Base-by-base conservation (phyloP, 805 yeast species). In the Teunomyces tritomae region DNA sequence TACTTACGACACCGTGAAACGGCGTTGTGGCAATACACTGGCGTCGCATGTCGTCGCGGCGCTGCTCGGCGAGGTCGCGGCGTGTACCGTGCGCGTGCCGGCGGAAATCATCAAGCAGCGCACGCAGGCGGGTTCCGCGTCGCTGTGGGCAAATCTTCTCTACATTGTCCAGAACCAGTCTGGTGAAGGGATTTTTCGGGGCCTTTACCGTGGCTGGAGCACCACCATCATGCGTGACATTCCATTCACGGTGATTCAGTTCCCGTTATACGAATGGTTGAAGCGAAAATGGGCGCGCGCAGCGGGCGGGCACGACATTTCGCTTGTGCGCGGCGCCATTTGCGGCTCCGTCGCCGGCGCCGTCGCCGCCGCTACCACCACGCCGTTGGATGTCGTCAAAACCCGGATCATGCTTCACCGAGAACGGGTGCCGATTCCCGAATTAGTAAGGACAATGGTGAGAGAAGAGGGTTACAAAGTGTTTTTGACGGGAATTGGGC, bases 61-160 rank as follows among this genome's bases (percentile, higher is more conserved):
- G 1, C 85, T 96, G 1, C 59, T 83, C 10, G 99, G 99, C 48
- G 99, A 94, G 62, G 74, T 90, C 11, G 85, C 94, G 1, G 99
- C 99, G 0, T 94, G 99, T 65, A 67, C 85, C 49, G 94, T 94
- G 1, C 76, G 99, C 49, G 99, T 94, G 0, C 99, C 99, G 0
- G 95, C 96, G 0, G 99, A 94, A 63, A 96, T 94, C 24, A 83
- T 94, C 57, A 94, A 94, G 67, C 99, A 94, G 68, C 76, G 97
- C 49, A 87, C 98, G 0, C 99, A 94, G 65, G 67, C 75, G 0
- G 74, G 73, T 2, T 50, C 62, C 17, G 26, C 71, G 6, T 82
- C 96, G 0, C 89, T 97, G 8, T 74, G 75, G 64, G 80, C 80
- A 41, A 87, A 96, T 10, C 76, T 94, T 50, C 74, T 73, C 56